Base-by-base conservation (phyloP, 139 green algal species). In the Auxenochlorella protothecoides region DNA sequence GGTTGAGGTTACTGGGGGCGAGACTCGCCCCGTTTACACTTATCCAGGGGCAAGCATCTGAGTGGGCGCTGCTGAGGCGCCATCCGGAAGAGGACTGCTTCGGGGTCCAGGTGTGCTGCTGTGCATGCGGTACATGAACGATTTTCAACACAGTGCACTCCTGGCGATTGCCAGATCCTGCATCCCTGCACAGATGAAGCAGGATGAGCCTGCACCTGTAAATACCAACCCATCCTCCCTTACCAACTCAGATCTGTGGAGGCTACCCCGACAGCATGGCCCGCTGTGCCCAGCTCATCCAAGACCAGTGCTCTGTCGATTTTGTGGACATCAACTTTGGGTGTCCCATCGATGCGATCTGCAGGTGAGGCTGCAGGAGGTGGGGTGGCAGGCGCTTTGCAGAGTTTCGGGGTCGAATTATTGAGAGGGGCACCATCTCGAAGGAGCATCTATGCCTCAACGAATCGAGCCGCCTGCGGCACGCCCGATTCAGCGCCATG, bases 241-340 rank as follows among this genome's bases (percentile, higher is more conserved):
- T 44, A 44, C 27, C 27, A 1, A 44, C 27, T 44, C 78, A 92
- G 85, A 73, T 97, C 4, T 96, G 90, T 68, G 94, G 93, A 5
- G 89, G 89, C 6, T 94, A 88, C 65, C 72, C 89, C 0, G 94
- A 99, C 78, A 65, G 81, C 2, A 73, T 98, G 55, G 77, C 85
- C 4, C 80, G 87, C 16, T 84, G 80, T 44, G 84, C 82, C 0
- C 87, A 97, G 76, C 68, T 96, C n/a, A 61, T 97, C 7, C 83
- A 91, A 44, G 85, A 91, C 6, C 69, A 83, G 10, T 74, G 80
- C 8, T 55, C 84, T n/a, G 84, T 91, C 4, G 87, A 96, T 80
- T 97, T 96, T 76, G 78, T 97, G 55, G 94, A 99, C 82, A 80
- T 98, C 75, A 99, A 98, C 84, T 91, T 90, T 79, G 91, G 91